Evolutionary conservation across 2,329 filamentous ascomycete species (phyloP).

Genomic region (Pseudogymnoascus sp.): DNA sequence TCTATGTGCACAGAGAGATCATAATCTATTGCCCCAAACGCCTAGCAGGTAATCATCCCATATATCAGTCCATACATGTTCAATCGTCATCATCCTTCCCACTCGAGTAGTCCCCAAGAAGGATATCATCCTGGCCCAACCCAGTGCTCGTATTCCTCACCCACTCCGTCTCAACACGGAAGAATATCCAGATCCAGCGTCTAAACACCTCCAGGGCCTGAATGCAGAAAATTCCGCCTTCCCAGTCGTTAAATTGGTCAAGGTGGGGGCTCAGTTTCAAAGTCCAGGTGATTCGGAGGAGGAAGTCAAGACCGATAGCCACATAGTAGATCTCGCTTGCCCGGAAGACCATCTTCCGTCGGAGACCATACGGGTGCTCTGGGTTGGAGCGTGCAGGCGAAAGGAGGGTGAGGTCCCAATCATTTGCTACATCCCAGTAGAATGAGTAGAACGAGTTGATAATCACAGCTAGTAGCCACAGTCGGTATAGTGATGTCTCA

Average conservation of each 20-base stretch:
- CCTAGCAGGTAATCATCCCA: background rate
- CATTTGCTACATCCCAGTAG: constrained; percentile 94
- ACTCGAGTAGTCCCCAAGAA: constrained; percentile 63
- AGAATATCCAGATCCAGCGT: constrained; percentile 95
- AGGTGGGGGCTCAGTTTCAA: constrained; percentile 77
- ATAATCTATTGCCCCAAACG: background rate
- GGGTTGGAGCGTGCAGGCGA: constrained; percentile 46
- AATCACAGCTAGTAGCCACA: constrained; percentile 65
- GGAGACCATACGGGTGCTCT: constrained; percentile 69
- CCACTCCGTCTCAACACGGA: constrained; percentile 92
- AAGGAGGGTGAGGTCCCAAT: constrained; percentile 91
- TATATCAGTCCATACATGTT: background rate
- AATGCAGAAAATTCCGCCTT: constrained; percentile 80
- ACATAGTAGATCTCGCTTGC: constrained; percentile 70
- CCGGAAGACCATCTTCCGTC: constrained; percentile 65
- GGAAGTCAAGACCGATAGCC: constrained; percentile 69
- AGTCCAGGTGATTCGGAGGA: constrained; percentile 84
- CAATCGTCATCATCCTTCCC: constrained; percentile 54
- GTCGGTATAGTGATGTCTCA: constrained; percentile 39
- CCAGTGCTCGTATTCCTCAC: constrained; percentile 46
- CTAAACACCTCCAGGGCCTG: constrained; percentile 80
- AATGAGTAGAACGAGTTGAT: constrained; percentile 92
- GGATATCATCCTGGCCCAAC: constrained; percentile 58
- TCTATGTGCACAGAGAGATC: background rate
- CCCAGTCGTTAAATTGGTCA: constrained; percentile 76